A percentile compares a stretch with the other conserved stretches of the same genome.
phyloP scores from a whole-genome alignment of 2,329 filamentous ascomycete species.

The Botrytis hyacinthi region DNA sequence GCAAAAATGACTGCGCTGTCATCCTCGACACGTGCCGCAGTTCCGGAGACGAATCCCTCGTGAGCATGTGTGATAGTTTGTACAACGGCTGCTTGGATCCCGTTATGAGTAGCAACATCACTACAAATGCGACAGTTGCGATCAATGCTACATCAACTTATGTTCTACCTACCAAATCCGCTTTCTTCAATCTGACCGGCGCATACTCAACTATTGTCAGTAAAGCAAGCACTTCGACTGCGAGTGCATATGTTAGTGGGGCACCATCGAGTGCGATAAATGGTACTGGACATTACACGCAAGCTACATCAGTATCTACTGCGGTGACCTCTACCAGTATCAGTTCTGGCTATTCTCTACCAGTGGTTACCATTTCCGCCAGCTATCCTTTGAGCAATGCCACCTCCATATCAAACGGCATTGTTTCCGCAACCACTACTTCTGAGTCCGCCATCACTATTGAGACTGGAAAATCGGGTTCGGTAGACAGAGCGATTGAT shows the following conservation, averaged over 20 bases:
- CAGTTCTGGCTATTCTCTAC: not conserved
- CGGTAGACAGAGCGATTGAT: not conserved
- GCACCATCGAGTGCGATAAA: not conserved
- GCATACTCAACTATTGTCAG: not conserved
- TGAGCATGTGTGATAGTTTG: conserved; percentile 11
- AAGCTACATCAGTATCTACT: not conserved
- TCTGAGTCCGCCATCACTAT: not conserved
- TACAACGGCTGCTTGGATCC: conserved; percentile 18
- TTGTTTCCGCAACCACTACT: not conserved
- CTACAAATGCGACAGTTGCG: not conserved
- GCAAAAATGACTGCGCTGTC: conserved; percentile 9
- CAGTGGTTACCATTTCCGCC: not conserved
- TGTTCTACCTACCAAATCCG: not conserved
- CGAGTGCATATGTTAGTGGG: not conserved
- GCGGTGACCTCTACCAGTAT: too few relatives aligned
- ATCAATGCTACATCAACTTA: not conserved
- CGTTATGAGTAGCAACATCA: not conserved
- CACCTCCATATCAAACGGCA: not conserved
- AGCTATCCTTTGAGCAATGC: not conserved
- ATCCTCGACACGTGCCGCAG: conserved; percentile 1
- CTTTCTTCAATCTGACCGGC: not conserved
- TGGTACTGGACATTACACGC: not conserved
- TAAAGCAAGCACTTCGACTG: not conserved
- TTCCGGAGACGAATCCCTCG: not conserved
- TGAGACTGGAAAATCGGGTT: not conserved